Conservation (phyloP, 768 basidiomycete species). For the Lactifluus hygrophoroides region DNA sequence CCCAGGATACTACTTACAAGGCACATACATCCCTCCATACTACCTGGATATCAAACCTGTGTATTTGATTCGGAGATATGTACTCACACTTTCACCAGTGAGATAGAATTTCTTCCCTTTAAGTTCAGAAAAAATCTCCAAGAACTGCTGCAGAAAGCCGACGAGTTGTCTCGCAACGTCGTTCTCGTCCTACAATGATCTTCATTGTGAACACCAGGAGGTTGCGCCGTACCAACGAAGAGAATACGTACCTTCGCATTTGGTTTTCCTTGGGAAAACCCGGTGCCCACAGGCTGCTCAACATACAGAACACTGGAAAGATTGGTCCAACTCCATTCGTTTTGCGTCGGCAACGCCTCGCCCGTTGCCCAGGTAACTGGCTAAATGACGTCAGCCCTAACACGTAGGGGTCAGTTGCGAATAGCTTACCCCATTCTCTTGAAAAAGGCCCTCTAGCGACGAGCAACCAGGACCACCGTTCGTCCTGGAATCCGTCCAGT, state of each 20-base stretch:
- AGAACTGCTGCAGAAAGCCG: slow-evolving; percentile 67
- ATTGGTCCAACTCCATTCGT: slow-evolving; percentile 73
- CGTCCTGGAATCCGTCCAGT: slow-evolving; percentile 37
- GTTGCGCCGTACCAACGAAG: neutral
- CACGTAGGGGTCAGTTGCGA: slow-evolving; percentile 9
- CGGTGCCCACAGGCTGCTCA: slow-evolving; percentile 75
- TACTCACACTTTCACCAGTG: slow-evolving; percentile 64
- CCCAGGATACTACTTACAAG: slow-evolving; percentile 38
- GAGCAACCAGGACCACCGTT: slow-evolving; percentile 80
- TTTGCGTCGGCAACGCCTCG: slow-evolving; percentile 52
- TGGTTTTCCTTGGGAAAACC: slow-evolving; percentile 63
- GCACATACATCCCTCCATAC: slow-evolving; percentile 69
- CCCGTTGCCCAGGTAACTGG: slow-evolving; percentile 62
- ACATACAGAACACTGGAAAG: slow-evolving; percentile 66
- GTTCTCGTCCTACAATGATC: slow-evolving; percentile 36
- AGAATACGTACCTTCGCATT: slow-evolving; percentile 34
- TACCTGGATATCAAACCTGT: slow-evolving; percentile 22
- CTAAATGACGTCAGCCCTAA: slow-evolving; percentile 27
- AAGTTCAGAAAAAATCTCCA: slow-evolving; percentile 64
- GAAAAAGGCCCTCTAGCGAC: slow-evolving; percentile 58
- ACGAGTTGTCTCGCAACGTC: slow-evolving; percentile 48
- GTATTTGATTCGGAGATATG: neutral
- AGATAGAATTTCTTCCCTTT: slow-evolving; percentile 66
- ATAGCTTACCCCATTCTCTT: slow-evolving; percentile 61
- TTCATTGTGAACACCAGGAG: neutral